Base-by-base conservation (phyloP, 2,329 filamentous ascomycete genomes). In the Tolypocladium album region DNA sequence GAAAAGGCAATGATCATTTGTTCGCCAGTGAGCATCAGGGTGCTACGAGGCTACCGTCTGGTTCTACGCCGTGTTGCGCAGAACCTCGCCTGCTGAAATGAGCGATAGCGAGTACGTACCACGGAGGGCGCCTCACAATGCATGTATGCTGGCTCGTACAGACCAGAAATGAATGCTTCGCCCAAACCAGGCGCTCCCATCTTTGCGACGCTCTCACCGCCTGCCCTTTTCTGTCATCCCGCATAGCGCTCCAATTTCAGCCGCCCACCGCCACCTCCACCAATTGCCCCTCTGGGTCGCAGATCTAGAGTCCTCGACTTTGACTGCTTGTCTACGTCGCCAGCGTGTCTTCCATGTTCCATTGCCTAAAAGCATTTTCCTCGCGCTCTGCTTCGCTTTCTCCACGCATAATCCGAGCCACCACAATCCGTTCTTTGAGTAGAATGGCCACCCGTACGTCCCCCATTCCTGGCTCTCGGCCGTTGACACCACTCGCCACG, bases 371-470 rank as follows among this genome's bases (percentile, higher is more conserved):
- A 20, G 42, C 47, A 39, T 22, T 42, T 13, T 47, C 55, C 34
- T n/a, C 56, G 24, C 40, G 57, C 57, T 50, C 42, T 42, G 22
- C 43, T 34, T 40, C 40, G 15, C n/a, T 24, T 38, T 13, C 22
- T 22, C 22, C 53, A n/a, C 60, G 22, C 8, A 40, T 42, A 45
- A 45, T 20, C 4, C 58, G 55, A 8, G 43, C 27, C 12, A 38
- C 58, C 13, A 52, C 36, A 34, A 31, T 47, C 42, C 60, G 59
- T 31, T 17, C 60, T 43, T 57, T 60, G 38, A 59, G 50, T 59
- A 64, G 60, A 62, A 68, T 68, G 66, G 63, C 66, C 42, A 63
- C 63, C 39, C 63, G 66, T 68, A 55, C 59, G 64, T 56, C 34
- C 39, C 57, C 7, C 11, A 27, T 22, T 12, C 11, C 24, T 3